Base-by-base conservation (phyloP, 768 basidiomycete species). In the Termitomyces sp. region DNA sequence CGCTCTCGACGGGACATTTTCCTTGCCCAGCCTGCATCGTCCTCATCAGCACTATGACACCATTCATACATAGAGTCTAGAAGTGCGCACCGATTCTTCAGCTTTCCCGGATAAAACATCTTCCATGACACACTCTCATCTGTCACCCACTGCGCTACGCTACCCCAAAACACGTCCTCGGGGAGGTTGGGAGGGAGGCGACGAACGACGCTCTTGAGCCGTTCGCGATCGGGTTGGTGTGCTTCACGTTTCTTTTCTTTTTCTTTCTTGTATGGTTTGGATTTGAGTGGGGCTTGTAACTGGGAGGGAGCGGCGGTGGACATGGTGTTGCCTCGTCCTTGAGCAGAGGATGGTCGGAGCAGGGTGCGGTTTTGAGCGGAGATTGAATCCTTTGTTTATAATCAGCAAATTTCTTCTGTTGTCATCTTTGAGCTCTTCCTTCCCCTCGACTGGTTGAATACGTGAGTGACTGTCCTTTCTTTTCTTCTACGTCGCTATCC, bases 131-230 rank as follows among this genome's bases (percentile, higher is more conserved):
- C 71, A 0, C 86, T 83, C 33, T 92, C 86, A 16, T 89, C 86
- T 1, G 82, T 77, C 15, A 94, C 88, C 94, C 95, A 98, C 2
- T 76, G 66, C 50, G 85, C 77, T 3, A 94, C 92, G 57, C 90
- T 92, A 63, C 88, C 84, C 96, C 96, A 99, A 72, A 99, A 98
- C 50, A 97, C 72, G 2, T 84, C 84, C 62, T 94, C 94, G 4
- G 96, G 96, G 3, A 99, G 76, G 63, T 94, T 93, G 12, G 95
- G 89, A 0, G 96, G 96, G 5, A 98, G 76, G 36, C 92, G 75
- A 40, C 96, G 85, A 16, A 98, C 86, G 60, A 97, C 80, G 29
- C 86, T 85, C 78, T 99, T 98, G 63, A 94, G 73, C 5, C 89
- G 82, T 57, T 89, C 87, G 5, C 70, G 69, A 18, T 71, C 69